phyloP scores from a whole-genome alignment of 116 monocot genomes.

The Dioscorea cayenensis region DNA sequence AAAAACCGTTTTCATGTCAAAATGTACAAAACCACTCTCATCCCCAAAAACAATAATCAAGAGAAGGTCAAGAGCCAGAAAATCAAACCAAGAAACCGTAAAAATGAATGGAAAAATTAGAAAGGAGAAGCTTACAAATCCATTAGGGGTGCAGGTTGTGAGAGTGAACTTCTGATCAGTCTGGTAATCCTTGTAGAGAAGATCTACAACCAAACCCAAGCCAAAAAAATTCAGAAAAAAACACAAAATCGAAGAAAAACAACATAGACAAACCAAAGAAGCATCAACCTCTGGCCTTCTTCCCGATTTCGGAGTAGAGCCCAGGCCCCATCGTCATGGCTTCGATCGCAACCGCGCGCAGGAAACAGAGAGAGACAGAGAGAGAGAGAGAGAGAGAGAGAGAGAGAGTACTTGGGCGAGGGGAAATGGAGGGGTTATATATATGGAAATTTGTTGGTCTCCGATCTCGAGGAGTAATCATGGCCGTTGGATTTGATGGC shows the following conservation, averaged over 20 bases:
- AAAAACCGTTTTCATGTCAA: no score
- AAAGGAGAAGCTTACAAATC: constrained; percentile 47
- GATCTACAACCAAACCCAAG: constrained; percentile 35
- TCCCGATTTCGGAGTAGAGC: constrained; percentile 51
- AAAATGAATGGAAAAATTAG: no score
- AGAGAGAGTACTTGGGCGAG: not conserved
- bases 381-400: not conserved
- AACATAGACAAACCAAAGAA: not conserved
- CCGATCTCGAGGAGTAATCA: no score
- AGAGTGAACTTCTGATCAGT: constrained; percentile 79
- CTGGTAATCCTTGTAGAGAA: constrained; percentile 68
- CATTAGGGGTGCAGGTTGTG: constrained; percentile 57
- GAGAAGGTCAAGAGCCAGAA: no score
- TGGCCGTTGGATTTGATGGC: no score
- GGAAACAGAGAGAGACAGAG: not conserved
- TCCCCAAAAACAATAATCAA: no score
- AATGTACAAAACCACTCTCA: no score
- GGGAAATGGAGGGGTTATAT: not conserved
- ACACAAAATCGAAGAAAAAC: not conserved
- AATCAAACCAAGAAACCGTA: not conserved
- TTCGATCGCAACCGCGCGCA: no score
- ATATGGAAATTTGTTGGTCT: no score
- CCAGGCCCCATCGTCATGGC: constrained; percentile 38
- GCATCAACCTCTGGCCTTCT: constrained; percentile 33
- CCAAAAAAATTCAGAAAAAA: constrained; percentile 11